Evolutionary conservation across 257 asterid species (phyloP).

Genomic region (Solanum tacnaense): DNA sequence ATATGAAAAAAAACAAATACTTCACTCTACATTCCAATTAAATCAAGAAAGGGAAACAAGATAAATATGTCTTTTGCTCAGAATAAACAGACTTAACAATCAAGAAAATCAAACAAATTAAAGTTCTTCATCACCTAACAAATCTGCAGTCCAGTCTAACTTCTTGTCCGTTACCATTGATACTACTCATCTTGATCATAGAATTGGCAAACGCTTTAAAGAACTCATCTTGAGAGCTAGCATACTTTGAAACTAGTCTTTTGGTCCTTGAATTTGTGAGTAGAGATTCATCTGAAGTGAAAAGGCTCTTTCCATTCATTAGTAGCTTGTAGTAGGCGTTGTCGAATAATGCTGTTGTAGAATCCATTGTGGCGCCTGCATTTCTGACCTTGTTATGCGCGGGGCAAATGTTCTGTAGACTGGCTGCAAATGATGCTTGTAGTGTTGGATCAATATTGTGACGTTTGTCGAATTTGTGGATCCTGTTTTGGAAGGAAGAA

Average conservation of each 20-base stretch:
- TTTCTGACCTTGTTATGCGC: conserved; percentile 45
- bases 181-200: conserved; percentile 82
- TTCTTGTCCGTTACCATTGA: conserved; percentile 48
- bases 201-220: conserved; percentile 48
- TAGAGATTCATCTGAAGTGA: conserved; percentile 68
- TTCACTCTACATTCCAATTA: background rate
- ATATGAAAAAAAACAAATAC: background rate
- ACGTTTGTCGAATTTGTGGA: conserved; percentile 50
- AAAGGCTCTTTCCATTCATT: conserved; percentile 52
- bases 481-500: conserved; percentile 76
- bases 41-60: background rate
- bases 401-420: conserved; percentile 48
- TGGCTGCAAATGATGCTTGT: conserved; percentile 47
- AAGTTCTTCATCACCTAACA: conserved; percentile 8
- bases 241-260: conserved; percentile 47
- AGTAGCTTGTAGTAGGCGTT: conserved; percentile 62
- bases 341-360: conserved; percentile 55
- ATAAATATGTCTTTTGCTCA: background rate
- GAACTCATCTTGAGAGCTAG: conserved; percentile 41
- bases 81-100: background rate
- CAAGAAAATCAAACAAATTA: background rate
- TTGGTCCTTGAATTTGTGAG: conserved; percentile 34
- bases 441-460: conserved; percentile 48
- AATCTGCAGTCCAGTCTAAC: conserved; percentile 45
- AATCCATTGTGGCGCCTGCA: conserved; percentile 58